Percentiles rank a stretch among this genome's conserved stretches.
These are phyloP conservation scores for Balansia obtecta DNA, from an alignment of 2,329 filamentous ascomycete species.

Conservation along the genomic window DNA sequence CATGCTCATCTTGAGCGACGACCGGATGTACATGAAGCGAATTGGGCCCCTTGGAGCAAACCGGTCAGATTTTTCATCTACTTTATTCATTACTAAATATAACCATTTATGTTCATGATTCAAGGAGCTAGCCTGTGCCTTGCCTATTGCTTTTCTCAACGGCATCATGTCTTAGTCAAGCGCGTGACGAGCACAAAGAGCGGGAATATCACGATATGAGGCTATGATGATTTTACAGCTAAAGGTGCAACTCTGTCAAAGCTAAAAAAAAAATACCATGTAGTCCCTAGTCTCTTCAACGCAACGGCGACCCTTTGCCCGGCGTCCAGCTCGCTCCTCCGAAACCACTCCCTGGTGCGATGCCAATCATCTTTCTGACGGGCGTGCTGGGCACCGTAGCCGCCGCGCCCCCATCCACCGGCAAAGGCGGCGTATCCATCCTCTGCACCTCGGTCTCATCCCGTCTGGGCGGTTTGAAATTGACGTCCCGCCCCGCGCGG, in stretches of 20 bases:
- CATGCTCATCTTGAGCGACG: neutral
- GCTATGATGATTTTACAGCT: too few species aligned
- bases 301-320: slow-evolving; percentile 29
- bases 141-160: too few species aligned
- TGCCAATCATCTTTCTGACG: slow-evolving; percentile 24
- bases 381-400: slow-evolving; percentile 34
- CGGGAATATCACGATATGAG: too few species aligned
- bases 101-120: neutral
- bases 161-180: too few species aligned
- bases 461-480: slow-evolving; percentile 38
- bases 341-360: slow-evolving; percentile 23
- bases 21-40: neutral
- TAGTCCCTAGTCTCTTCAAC: slow-evolving; percentile 4
- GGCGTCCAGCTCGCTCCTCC: slow-evolving; percentile 31
- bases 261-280: neutral
- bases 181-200: too few species aligned
- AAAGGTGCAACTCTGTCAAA: neutral
- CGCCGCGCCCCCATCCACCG: slow-evolving; percentile 18
- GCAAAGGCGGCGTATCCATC: slow-evolving; percentile 42
- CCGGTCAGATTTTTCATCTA: neutral
- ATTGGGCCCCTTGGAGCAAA: neutral
- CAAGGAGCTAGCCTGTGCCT: neutral
- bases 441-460: slow-evolving; percentile 32
- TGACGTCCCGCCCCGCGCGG: slow-evolving; percentile 32
- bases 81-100: neutral